phyloP scores from a whole-genome alignment of 306 rosid species.

The Luffa acutangula region DNA sequence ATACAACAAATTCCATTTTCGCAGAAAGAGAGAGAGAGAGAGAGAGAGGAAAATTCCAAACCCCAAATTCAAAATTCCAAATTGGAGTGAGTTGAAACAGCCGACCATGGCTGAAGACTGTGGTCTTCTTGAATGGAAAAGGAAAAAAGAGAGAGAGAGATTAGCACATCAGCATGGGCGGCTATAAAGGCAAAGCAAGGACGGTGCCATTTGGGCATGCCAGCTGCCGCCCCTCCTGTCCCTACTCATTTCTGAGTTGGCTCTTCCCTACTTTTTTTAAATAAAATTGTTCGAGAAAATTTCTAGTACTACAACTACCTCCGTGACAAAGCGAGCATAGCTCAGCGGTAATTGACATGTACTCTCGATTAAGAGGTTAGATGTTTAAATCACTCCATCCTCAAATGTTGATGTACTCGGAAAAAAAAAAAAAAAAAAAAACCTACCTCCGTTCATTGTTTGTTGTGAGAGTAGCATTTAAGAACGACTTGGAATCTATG shows the following conservation, averaged over 20 bases:
- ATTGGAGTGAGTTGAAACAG: neutral
- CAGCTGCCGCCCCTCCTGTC: neutral
- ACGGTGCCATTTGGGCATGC: neutral
- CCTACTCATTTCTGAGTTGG: neutral
- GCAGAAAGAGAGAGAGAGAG: neutral
- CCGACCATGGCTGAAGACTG: neutral
- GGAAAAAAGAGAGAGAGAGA: neutral
- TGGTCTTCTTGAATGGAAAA: neutral
- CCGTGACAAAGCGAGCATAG: too few species aligned
- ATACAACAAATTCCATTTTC: neutral
- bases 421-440: too few species aligned
- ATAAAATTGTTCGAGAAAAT: neutral
- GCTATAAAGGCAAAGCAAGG: neutral
- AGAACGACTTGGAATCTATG: too few species aligned
- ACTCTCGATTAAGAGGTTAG: too few species aligned
- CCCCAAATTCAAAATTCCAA: neutral
- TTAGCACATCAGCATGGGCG: conserved; percentile 6
- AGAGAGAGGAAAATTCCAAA: neutral
- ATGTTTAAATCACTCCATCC: too few species aligned
- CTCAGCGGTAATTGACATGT: too few species aligned
- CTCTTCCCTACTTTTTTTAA: neutral
- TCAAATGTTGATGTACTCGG: too few species aligned
- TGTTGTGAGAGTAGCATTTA: too few species aligned
- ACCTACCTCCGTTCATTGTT: too few species aligned
- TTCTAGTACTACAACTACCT: too few species aligned